Evolutionary conservation across 108 stramenopile genomes (phyloP).

Genomic region (Nitzschia sp.): DNA sequence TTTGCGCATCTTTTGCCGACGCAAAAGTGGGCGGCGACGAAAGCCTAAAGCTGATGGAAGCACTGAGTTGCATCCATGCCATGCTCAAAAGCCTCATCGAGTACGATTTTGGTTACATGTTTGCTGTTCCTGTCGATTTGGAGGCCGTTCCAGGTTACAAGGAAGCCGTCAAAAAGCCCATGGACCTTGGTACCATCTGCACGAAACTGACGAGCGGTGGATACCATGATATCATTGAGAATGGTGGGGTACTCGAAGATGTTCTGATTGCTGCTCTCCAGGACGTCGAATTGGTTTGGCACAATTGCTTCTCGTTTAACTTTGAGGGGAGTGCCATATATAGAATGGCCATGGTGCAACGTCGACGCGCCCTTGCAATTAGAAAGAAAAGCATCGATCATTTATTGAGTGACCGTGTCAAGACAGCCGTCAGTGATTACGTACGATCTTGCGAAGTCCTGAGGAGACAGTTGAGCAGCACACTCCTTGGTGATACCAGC

Average conservation of each 20-base stretch:
- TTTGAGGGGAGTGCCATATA: slow-evolving; percentile 58
- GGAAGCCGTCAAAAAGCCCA: slow-evolving; percentile 58
- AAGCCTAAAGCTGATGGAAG: slow-evolving; percentile 5
- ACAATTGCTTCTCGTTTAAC: slow-evolving; percentile 81
- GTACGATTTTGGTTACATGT: slow-evolving; percentile 76
- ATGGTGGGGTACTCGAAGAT: slow-evolving; percentile 28
- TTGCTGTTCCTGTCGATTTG: slow-evolving; percentile 61
- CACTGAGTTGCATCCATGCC: slow-evolving; percentile 45
- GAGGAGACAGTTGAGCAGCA: slow-evolving; percentile 1
- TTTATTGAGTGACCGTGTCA: slow-evolving; percentile 44
- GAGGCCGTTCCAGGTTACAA: slow-evolving; percentile 50
- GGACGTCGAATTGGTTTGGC: slow-evolving; percentile 78
- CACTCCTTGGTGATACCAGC: not conserved
- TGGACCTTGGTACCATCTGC: slow-evolving; percentile 78
- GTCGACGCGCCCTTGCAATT: slow-evolving; percentile 43
- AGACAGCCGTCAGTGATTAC: slow-evolving; percentile 41
- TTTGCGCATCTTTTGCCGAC: slow-evolving; percentile 8
- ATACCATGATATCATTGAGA: slow-evolving; percentile 37
- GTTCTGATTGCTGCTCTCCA: slow-evolving; percentile 47
- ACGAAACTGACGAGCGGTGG: slow-evolving; percentile 48
- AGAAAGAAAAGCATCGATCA: slow-evolving; percentile 39
- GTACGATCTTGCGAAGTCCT: slow-evolving; percentile 27
- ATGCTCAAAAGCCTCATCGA: slow-evolving; percentile 52
- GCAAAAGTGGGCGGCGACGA: slow-evolving; percentile 4
- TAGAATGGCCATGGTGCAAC: slow-evolving; percentile 71